A percentile compares a stretch with the other conserved stretches of the same genome.
phyloP scores from a whole-genome alignment of 352 stramenopile species.

The Pythium volutum region DNA sequence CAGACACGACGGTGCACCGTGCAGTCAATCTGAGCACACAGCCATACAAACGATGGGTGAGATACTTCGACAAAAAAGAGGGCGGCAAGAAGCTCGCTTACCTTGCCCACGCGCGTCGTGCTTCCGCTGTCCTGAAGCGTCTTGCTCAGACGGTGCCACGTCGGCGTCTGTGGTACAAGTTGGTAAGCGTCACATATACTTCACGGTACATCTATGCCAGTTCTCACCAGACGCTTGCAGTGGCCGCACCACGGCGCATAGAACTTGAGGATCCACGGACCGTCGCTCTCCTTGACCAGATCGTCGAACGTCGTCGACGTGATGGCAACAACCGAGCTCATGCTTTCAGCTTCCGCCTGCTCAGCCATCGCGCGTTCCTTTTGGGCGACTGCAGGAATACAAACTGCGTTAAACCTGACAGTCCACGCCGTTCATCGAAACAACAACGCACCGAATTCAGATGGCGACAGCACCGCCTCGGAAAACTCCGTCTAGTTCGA shows the following conservation, averaged over 20 bases:
- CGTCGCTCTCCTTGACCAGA: constrained; percentile 51
- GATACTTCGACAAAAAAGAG: not conserved
- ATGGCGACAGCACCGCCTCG: constrained; percentile 51
- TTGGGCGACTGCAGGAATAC: constrained; percentile 4
- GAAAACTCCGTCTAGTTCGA: constrained; percentile 34
- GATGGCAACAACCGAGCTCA: constrained; percentile 28
- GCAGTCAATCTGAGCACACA: constrained; percentile 37
- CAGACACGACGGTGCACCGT: constrained; percentile 79
- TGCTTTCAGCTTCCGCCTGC: constrained; percentile 28
- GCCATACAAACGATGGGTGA: not conserved
- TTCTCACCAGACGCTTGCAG: constrained; percentile 87
- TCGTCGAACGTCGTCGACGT: constrained; percentile 27
- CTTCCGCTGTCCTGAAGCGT: constrained; percentile 59
- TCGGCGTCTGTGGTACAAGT: constrained; percentile 26
- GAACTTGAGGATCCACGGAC: constrained; percentile 88
- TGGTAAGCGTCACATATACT: not conserved
- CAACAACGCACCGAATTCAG: constrained; percentile 46
- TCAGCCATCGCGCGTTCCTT: constrained; percentile 21
- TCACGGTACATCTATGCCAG: not conserved
- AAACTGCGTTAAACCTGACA: not conserved
- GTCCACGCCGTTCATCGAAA: too few species aligned
- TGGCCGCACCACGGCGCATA: constrained; percentile 94
- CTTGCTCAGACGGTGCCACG: constrained; percentile 78
- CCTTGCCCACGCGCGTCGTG: constrained; percentile 59
- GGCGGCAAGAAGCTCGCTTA: not conserved